These are phyloP conservation scores for Linaria vulgaris DNA, from an alignment of 257 asterid species.

Conservation along the genomic window DNA sequence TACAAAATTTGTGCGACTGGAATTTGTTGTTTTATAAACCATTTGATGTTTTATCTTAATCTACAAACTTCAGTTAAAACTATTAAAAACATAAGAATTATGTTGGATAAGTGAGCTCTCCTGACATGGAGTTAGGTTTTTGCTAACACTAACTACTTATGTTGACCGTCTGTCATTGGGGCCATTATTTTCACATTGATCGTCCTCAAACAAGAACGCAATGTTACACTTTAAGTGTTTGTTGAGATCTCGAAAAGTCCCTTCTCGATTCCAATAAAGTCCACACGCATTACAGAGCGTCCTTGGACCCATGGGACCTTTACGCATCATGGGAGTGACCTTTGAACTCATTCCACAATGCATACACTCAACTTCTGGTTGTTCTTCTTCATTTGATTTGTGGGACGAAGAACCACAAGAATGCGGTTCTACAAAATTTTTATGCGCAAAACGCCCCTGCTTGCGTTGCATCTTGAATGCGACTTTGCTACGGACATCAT, in stretches of 20 bases:
- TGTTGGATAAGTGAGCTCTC: no score
- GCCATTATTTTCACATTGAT: background rate
- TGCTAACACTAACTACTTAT: no score
- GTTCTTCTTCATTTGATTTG: background rate
- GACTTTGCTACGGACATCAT: conserved; percentile 20
- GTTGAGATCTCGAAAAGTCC: conserved; percentile 2
- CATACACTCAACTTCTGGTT: conserved; percentile 1
- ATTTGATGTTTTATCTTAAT: no score
- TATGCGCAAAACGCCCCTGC: conserved; percentile 22
- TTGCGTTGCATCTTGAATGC: conserved; percentile 25
- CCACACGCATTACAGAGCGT: conserved; percentile 43
- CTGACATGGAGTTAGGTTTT: no score
- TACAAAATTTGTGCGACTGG: no score
- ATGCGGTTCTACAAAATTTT: background rate
- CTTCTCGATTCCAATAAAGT: conserved; percentile 23
- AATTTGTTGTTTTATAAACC: no score
- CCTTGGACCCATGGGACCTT: conserved; percentile 23
- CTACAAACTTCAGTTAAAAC: no score
- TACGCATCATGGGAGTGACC: conserved; percentile 34
- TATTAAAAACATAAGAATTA: no score
- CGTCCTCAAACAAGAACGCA: background rate
- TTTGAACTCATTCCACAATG: conserved; percentile 27
- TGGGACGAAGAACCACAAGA: background rate
- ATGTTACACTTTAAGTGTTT: background rate
- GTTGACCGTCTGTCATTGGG: background rate